These are phyloP conservation scores for Syzygium grande DNA, from an alignment of 345 rosid genomes.

Conservation along the genomic window DNA sequence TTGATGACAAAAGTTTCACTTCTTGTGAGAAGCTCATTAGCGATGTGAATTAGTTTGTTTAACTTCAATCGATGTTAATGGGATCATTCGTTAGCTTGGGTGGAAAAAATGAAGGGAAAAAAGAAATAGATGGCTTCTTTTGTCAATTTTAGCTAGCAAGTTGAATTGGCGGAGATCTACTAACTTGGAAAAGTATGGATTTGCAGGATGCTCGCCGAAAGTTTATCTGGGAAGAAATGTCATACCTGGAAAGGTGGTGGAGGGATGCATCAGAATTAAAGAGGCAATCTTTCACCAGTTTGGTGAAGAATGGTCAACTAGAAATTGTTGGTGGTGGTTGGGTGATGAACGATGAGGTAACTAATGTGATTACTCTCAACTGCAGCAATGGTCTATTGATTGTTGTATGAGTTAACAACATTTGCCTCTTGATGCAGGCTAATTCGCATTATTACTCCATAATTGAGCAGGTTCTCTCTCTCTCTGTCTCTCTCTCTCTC, in stretches of 20 bases:
- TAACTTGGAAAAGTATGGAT: slow-evolving; percentile 3
- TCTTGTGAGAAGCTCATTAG: background rate
- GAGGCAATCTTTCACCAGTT: slow-evolving; percentile 53
- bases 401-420: background rate
- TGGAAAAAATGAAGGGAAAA: background rate
- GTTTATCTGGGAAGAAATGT: slow-evolving; percentile 99
- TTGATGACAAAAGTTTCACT: background rate
- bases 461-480: slow-evolving; percentile 75
- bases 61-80: background rate
- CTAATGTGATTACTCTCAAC: background rate
- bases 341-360: slow-evolving; percentile 99
- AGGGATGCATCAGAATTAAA: slow-evolving; percentile 68
- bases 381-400: background rate
- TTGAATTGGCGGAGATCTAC: background rate
- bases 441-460: slow-evolving; percentile 96
- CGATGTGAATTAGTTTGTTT: background rate
- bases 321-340: slow-evolving; percentile 99
- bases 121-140: background rate
- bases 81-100: background rate
- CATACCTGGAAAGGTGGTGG: slow-evolving; percentile 98
- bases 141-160: background rate
- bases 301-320: slow-evolving; percentile 87
- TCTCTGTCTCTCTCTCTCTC: background rate
- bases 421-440: slow-evolving; percentile 56
- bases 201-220: slow-evolving; percentile 72